phyloP scores from a whole-genome alignment of 495 filamentous ascomycete species.

The Hyaloscypha bicolor region DNA sequence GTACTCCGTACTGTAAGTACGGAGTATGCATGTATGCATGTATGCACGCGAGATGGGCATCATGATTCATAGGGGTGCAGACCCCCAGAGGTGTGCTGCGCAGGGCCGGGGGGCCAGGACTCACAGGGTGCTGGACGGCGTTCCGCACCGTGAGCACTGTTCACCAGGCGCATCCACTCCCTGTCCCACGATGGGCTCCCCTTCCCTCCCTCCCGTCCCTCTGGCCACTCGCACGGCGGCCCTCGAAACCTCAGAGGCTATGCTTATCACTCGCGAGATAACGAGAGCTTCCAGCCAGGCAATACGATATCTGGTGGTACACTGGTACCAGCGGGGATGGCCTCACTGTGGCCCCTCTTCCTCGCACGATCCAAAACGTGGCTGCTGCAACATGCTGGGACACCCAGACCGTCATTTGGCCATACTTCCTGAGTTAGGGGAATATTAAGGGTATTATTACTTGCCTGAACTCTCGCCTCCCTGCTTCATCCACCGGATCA shows the following conservation, averaged over 20 bases:
- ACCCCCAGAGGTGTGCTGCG: background rate
- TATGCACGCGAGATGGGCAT: too few species aligned
- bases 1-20: too few species aligned
- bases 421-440: background rate
- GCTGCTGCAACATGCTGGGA: background rate
- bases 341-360: background rate
- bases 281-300: background rate
- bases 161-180: background rate
- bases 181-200: background rate
- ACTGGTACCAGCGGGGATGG: background rate
- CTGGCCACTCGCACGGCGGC: background rate
- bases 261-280: slow-evolving; percentile 3
- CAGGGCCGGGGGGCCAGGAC: background rate
- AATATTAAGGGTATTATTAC: background rate
- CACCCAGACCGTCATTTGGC: background rate
- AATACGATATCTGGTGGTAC: too few species aligned
- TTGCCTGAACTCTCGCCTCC: background rate
- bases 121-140: background rate
- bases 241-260: slow-evolving; percentile 1
- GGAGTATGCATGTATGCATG: too few species aligned
- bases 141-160: background rate
- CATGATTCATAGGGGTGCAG: slow-evolving; percentile 1
- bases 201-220: background rate
- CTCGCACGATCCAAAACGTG: background rate
- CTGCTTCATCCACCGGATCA: too few species aligned